A percentile compares a stretch with the other conserved stretches of the same genome.
Conservation (phyloP, 495 filamentous ascomycete species). For the Aspergillus heteromorphus region DNA sequence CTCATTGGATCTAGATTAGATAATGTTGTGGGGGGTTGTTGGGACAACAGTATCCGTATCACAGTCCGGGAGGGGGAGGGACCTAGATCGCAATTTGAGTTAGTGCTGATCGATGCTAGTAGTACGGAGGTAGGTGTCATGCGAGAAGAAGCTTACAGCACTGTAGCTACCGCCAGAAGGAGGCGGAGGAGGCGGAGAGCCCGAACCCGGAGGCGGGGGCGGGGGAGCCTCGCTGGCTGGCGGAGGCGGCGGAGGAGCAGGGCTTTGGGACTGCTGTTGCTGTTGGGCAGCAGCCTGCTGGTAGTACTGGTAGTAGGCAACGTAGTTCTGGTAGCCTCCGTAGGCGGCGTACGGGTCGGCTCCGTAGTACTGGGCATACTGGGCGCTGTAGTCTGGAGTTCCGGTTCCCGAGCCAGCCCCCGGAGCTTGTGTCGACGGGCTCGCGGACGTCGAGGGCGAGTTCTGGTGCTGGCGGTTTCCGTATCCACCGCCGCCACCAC, state of each 20-base stretch:
- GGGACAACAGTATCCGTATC: no score
- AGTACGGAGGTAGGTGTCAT: no score
- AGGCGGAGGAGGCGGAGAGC: slow-evolving; percentile 64
- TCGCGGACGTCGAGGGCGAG: slow-evolving; percentile 37
- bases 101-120: no score
- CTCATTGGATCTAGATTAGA: no score
- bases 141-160: no score
- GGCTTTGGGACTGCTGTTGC: slow-evolving; percentile 36
- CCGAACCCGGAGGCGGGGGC: slow-evolving; percentile 55
- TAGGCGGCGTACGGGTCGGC: slow-evolving; percentile 89
- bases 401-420: slow-evolving; percentile 37
- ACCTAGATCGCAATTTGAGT: slow-evolving; percentile 31
- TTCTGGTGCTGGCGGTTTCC: slow-evolving; percentile 36
- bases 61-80: slow-evolving; percentile 50
- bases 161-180: slow-evolving; percentile 60
- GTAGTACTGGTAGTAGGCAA: slow-evolving; percentile 65
- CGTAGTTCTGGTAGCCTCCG: slow-evolving; percentile 78
- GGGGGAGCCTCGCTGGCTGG: slow-evolving; percentile 60
- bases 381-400: slow-evolving; percentile 60
- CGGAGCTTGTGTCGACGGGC: slow-evolving; percentile 26
- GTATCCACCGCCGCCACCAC: slow-evolving; percentile 27
- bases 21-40: no score
- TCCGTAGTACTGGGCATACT: slow-evolving; percentile 80
- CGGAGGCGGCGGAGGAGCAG: slow-evolving; percentile 56
- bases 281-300: slow-evolving; percentile 55